Evolutionary conservation across 2,329 filamentous ascomycete genomes (phyloP), one percentile per base, ranked within the genome.

Genomic region (Cercospora janseana): DNA sequence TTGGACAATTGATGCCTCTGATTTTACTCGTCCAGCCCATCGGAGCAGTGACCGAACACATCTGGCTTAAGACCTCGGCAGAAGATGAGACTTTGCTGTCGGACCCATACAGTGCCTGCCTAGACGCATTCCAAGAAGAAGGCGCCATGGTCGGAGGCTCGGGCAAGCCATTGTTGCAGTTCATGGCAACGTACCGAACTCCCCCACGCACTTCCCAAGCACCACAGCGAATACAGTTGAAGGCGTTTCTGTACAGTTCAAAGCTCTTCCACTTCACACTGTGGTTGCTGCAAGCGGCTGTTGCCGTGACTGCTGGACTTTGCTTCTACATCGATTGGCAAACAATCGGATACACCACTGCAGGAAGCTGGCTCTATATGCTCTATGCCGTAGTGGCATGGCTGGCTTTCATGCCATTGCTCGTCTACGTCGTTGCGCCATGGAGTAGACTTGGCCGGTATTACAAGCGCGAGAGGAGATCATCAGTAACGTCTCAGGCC

Each of bases 1-100:
- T 63, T 32, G 60, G 61, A 4, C 61, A 63, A 49, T 43, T 63
- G 15, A 50, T 61, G 9, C 59, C 60, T n/a, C 32, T 63, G 3
- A 55, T 63, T 1, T 45, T 63, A 4, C 49, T 63, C 8, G 41
- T 61, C 0, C 58, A 62, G 16, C 60, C 60, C 1, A 46, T 63
- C 6, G 58, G 58, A 15, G 55, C 54, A 12, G 28, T 59, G 1
- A 46, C 50, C 15, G 58, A 60, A 28, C 49, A 59, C 24, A 35
- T 60, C 3, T 51, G 52, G 41, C 32, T 57, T 2, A 27, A 38
- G 12, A 23, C 41, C 5, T n/a, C 34, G 12, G 20, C 40, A 20
- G 35, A 40, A n/a, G 53, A 56, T 27, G 53, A 53, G 21, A 35
- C 46, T 4, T 10, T 52, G 10, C 46, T 52, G 21, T 20, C 28